Evolutionary conservation across 2,329 filamentous ascomycete genomes (phyloP), one percentile per base, ranked within the genome.

Genomic region (Allantophomopsis cytisporea): DNA sequence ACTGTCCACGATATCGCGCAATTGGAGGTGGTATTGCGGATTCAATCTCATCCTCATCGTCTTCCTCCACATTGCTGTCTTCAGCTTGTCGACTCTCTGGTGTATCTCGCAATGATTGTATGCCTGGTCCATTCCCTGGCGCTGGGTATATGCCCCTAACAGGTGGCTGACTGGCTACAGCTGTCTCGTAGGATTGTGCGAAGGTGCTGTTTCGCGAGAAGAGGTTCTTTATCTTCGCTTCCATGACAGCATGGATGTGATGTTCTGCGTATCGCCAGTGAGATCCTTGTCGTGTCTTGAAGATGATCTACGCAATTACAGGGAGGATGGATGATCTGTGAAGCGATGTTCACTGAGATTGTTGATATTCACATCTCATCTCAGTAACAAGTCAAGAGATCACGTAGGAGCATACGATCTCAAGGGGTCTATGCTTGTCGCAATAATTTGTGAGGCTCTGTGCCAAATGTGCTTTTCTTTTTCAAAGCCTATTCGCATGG

Each of bases 121-220:
- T 50, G 39, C 54, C 60, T 16, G 53, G 51, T 4, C 61, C 62
- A 50, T 65, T 66, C 30, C 62, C 61, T 15, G 55, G 50, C 23
- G 65, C 56, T 2, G 62, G 60, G 41, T 60, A 60, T 5, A 56
- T 57, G 31, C 61, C 65, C 61, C 49, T 52, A 40, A 62, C 54
- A 32, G 62, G 61, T 39, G 61, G 54, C 16, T 54, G 50, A 28
- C 51, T 49, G 7, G 59, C 54, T n/a, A 57, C 49, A 4, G 58
- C 57, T 36, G 54, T 46, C 49, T 64, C 54, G 42, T 65, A 65
- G 11, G 60, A 53, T 37, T 58, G 54, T 42, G 58, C 58, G 37
- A 63, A 51, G 30, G 43, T 39, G 10, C 23, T 23, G 12, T 32
- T 21, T 5, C 37, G 31, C 16, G 31, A 35, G 37, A 39, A 28